Evolutionary conservation across 148 eudicot genomes (phyloP), one percentile per base, ranked within the genome.

Genomic region (Arbutus unedo): DNA sequence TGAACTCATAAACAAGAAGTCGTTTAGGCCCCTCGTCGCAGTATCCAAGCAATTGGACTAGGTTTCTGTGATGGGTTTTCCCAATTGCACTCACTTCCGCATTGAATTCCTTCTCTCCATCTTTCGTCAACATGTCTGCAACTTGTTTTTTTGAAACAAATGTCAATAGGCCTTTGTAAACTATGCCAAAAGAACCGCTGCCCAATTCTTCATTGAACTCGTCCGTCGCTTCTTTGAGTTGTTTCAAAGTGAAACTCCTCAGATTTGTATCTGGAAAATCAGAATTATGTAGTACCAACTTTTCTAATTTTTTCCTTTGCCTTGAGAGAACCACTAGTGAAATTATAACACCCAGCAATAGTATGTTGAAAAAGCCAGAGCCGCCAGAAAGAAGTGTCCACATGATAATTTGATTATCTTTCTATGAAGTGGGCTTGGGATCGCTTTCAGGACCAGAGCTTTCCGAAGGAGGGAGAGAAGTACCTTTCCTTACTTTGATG

Each of bases 171-270:
- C 83, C 83, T 81, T 81, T 73, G 15, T 74, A 82, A 3, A 82
- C 79, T 44, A 56, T 74, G 8, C 83, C 83, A 47, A 31, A 50
- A 13, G 71, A 60, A 38, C 83, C 83, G 50, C 79, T 74, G 15
- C 83, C 83, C 5, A 82, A 25, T 62, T 82, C 83, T n/a, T 82
- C 79, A 13, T 77, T 74, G 70, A 82, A 82, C 16, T 66, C 76
- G 44, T 60, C 76, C 13, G 83, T 57, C 13, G 83, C 83, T 44
- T 60, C 64, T 57, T 73, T 59, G 44, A 81, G 31, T 18, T 81
- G 79, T 18, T 57, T 23, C 47, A 72, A 81, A 16, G 79, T 74
- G 60, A 74, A 82, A 23, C 50, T 23, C 3, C 5, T 48, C 55
- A 74, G n/a, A 74, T 48, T 74, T 19, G 77, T 74, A 47, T 74